phyloP scores from a whole-genome alignment of 805 yeast species.

The Candida quercuum region DNA sequence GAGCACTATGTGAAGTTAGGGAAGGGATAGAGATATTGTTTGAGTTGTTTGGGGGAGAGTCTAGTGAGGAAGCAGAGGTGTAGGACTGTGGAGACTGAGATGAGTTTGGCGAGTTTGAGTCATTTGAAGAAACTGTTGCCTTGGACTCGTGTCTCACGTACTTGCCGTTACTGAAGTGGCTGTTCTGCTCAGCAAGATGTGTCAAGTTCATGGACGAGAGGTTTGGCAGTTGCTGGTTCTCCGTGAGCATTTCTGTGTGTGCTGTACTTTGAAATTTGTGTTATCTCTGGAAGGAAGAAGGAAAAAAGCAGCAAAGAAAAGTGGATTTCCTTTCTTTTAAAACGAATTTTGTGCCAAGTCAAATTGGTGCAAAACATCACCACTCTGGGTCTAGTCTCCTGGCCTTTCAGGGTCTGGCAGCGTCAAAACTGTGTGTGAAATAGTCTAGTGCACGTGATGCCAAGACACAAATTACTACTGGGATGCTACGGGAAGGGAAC shows the following conservation, averaged over 20 bases:
- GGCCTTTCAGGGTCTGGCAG: too few relatives aligned
- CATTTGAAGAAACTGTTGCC: conserved; percentile 19
- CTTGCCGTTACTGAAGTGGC: neutral
- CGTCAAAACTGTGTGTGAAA: too few relatives aligned
- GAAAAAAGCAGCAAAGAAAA: neutral
- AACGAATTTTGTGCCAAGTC: conserved; percentile 1
- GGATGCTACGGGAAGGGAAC: too few relatives aligned
- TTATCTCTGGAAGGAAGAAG: too few relatives aligned
- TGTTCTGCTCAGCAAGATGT: neutral
- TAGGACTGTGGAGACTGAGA: conserved; percentile 22
- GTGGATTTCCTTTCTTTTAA: neutral
- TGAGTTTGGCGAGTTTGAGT: conserved; percentile 23
- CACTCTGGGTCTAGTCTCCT: too few relatives aligned
- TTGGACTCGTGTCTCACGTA: conserved; percentile 13
- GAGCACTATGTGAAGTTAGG: too few relatives aligned
- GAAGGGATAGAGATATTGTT: neutral
- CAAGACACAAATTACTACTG: too few relatives aligned
- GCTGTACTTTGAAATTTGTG: neutral
- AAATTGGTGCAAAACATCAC: neutral
- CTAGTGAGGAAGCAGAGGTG: conserved; percentile 21
- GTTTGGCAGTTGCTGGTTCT: conserved; percentile 7
- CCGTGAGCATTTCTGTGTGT: conserved; percentile 1
- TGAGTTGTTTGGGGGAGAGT: conserved; percentile 17
- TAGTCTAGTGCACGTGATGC: too few relatives aligned
- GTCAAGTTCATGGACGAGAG: conserved; percentile 20